Evolutionary conservation across 1,284 basidiomycete genomes (phyloP), one percentile per base, ranked within the genome.

Genomic region (Mycena citricolor): DNA sequence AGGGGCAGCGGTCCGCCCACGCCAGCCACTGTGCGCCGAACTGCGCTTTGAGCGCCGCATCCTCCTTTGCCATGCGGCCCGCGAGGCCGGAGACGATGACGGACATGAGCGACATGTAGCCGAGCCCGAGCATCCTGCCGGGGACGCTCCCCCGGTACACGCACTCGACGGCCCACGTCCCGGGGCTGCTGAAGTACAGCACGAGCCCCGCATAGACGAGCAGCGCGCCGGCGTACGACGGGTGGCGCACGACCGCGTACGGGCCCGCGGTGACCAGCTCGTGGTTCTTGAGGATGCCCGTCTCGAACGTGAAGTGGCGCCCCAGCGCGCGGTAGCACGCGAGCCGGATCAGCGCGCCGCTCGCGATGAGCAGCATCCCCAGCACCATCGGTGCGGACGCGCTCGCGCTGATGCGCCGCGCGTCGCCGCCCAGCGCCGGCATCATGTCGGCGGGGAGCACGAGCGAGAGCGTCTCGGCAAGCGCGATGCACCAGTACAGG

Each of bases 221-320:
- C 19, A 50, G 35, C 4, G 52, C 54, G 19, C 52, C 52, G 1
- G 50, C 20, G 41, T 56, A 56, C 11, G 47, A 44, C 20, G 54
- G 52, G 17, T 54, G 52, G 16, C 54, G 54, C 4, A 56, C 52
- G 4, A 52, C 17, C 24, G 34, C 17, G 40, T 54, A 56, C 5
- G 54, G 52, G 13, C 54, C 54, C 1, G 44, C 39, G 10, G 50
- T 52, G 32, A 58, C 49, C 4, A 65, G 32, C 17, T 46, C 19
- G 42, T 63, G 63, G 33, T 61, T 47, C 24, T 57, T 50, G 35
- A 57, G 51, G 25, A 63, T 58, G 28, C 57, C 59, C 21, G 58
- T 42, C 16, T 62, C 55, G 40, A 57, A 63, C 1, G 54, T 57
- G 43, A 63, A 64, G 24, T 57, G 55, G 8, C 39, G 40, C 1